Conservation (phyloP, 129 eudicot species). For the Escallonia herrerae region DNA sequence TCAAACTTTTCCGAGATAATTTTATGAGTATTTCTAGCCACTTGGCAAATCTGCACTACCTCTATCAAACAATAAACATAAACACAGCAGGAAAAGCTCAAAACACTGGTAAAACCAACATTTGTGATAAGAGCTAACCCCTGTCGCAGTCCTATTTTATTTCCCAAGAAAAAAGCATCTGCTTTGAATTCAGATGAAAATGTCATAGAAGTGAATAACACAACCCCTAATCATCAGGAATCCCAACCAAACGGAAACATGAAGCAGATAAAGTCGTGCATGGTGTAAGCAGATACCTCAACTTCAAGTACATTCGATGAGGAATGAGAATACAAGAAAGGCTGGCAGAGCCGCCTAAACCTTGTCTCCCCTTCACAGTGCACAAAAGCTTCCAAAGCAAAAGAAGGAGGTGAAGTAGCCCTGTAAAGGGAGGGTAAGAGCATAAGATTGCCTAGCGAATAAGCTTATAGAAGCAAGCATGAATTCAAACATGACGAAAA, state of each 20-base stretch:
- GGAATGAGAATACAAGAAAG: conserved; percentile 91
- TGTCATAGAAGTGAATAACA: not conserved
- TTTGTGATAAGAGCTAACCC: no score
- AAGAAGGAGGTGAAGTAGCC: conserved; percentile 97
- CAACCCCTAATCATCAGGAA: not conserved
- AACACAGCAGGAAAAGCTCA: not conserved
- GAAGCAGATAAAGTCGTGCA: not conserved
- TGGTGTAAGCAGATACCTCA: conserved; percentile 51
- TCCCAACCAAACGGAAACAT: not conserved
- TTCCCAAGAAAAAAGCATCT: no score
- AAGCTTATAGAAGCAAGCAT: not conserved
- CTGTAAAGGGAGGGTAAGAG: conserved; percentile 24
- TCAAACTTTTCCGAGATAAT: not conserved
- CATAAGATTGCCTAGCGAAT: conserved; percentile 7
- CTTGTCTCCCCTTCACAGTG: conserved; percentile 96
- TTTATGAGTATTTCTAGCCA: not conserved
- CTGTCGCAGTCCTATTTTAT: no score
- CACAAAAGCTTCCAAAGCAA: conserved; percentile 93
- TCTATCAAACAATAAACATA: not conserved
- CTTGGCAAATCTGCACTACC: not conserved
- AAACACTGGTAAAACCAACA: no score
- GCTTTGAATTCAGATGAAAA: not conserved
- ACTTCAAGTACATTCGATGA: conserved; percentile 94
- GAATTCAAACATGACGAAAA: not conserved
- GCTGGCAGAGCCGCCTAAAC: conserved; percentile 90